Evolutionary conservation across 1,284 basidiomycete species (phyloP).

Genomic region (Leccinum subrobustum): DNA sequence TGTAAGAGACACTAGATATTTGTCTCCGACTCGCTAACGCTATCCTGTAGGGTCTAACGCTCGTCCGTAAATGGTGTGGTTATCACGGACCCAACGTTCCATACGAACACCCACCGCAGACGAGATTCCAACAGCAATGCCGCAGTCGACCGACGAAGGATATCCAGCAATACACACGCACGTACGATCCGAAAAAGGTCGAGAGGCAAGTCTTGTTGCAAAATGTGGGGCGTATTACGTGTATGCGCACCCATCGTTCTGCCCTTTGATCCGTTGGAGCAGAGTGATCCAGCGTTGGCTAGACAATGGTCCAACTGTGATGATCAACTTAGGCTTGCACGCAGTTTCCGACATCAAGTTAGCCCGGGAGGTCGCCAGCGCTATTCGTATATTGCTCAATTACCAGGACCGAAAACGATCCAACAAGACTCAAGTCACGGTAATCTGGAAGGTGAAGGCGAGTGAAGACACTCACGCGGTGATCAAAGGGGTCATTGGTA

Average conservation of each 20-base stretch:
- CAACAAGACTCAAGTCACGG: neutral
- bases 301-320: conserved; percentile 12
- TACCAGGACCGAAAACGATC: neutral
- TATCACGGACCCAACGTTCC: conserved; percentile 22
- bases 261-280: conserved; percentile 9
- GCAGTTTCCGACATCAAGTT: neutral
- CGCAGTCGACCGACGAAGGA: conserved; percentile 42
- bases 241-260: conserved; percentile 1
- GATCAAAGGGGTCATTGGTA: conserved; percentile 1
- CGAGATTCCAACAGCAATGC: conserved; percentile 48
- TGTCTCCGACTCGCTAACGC: too few relatives aligned
- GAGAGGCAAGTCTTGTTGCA: conserved; percentile 34
- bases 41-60: too few relatives aligned
- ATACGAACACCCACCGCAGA: conserved; percentile 50
- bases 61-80: conserved; percentile 41
- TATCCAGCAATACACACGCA: conserved; percentile 51
- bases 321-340: conserved; percentile 8
- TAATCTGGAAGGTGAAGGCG: conserved; percentile 8
- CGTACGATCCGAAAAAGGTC: conserved; percentile 38
- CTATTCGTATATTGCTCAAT: conserved; percentile 6
- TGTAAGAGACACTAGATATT: too few relatives aligned
- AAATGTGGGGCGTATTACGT: neutral
- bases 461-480: neutral
- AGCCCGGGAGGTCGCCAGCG: conserved; percentile 7
- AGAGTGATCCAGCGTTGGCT: conserved; percentile 8